Evolutionary conservation across 108 stramenopile species (phyloP).

Genomic region (Mayamaea pseudoterrestris): DNA sequence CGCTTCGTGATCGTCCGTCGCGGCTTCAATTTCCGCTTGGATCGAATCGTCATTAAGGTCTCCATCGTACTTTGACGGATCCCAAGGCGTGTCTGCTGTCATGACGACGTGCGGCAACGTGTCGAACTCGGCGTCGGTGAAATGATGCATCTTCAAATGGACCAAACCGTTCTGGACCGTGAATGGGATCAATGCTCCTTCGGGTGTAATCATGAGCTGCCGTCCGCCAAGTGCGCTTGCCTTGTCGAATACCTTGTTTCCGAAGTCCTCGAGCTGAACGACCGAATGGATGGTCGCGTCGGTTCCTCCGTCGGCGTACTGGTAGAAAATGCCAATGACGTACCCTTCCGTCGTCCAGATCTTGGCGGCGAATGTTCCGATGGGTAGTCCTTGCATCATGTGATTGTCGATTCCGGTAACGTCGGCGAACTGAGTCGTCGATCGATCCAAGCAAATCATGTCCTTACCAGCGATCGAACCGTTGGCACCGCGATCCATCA

Average conservation of each 20-base stretch:
- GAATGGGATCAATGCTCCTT: constrained; percentile 15
- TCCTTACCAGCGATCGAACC: neutral
- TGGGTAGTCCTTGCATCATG: neutral
- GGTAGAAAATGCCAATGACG: constrained; percentile 15
- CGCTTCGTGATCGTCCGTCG: too few relatives aligned
- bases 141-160: constrained; percentile 7
- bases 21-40: too few relatives aligned
- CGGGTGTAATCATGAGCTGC: constrained; percentile 16
- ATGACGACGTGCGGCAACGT: constrained; percentile 14
- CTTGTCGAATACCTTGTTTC: constrained; percentile 7
- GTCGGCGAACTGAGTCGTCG: neutral
- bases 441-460: neutral
- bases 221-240: constrained; percentile 8
- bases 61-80: constrained; percentile 8
- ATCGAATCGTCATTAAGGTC: constrained; percentile 1
- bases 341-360: constrained; percentile 1
- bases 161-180: constrained; percentile 4
- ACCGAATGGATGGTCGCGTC: constrained; percentile 15
- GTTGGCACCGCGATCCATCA: neutral
- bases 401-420: neutral
- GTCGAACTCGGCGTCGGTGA: constrained; percentile 11
- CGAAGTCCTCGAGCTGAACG: constrained; percentile 7
- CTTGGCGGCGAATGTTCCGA: neutral
- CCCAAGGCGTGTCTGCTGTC: constrained; percentile 16
- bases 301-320: constrained; percentile 13